phyloP scores from a whole-genome alignment of 306 rosid genomes.

The Quercus gilva region DNA sequence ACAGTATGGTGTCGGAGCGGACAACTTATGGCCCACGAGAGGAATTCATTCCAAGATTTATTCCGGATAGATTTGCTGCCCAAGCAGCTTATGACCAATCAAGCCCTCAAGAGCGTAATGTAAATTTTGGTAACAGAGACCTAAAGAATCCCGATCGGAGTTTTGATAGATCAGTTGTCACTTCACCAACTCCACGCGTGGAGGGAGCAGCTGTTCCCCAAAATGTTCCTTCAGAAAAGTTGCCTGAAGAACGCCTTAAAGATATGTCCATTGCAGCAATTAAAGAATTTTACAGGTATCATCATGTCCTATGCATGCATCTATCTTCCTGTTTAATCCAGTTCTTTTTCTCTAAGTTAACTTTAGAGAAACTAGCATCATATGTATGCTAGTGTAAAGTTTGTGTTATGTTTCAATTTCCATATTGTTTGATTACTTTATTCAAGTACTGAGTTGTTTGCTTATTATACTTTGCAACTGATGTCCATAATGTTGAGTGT shows the following conservation, averaged over 20 bases:
- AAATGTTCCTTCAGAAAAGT: constrained; percentile 39
- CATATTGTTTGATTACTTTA: background rate
- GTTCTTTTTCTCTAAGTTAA: background rate
- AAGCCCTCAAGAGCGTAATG: constrained; percentile 44
- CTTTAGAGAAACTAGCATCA: background rate
- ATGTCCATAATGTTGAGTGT: background rate
- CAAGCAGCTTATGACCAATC: constrained; percentile 57
- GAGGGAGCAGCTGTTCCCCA: constrained; percentile 43
- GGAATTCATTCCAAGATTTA: constrained; percentile 42
- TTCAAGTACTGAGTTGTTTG: background rate
- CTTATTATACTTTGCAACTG: background rate
- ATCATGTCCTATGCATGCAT: constrained; percentile 2
- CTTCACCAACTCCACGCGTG: constrained; percentile 42
- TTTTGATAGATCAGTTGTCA: constrained; percentile 50
- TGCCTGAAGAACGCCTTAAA: constrained; percentile 53
- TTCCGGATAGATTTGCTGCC: constrained; percentile 47
- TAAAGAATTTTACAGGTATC: constrained; percentile 87
- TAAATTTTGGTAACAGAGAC: constrained; percentile 54
- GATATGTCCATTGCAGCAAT: constrained; percentile 73
- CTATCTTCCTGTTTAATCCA: constrained; percentile 2
- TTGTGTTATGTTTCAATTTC: background rate
- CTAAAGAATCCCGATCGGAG: constrained; percentile 49
- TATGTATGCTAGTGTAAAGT: background rate
- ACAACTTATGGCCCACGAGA: constrained; percentile 42
- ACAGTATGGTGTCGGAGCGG: constrained; percentile 45